Base-by-base conservation (phyloP, 176 grass and related monocot genomes). In the Aegilops longissima region DNA sequence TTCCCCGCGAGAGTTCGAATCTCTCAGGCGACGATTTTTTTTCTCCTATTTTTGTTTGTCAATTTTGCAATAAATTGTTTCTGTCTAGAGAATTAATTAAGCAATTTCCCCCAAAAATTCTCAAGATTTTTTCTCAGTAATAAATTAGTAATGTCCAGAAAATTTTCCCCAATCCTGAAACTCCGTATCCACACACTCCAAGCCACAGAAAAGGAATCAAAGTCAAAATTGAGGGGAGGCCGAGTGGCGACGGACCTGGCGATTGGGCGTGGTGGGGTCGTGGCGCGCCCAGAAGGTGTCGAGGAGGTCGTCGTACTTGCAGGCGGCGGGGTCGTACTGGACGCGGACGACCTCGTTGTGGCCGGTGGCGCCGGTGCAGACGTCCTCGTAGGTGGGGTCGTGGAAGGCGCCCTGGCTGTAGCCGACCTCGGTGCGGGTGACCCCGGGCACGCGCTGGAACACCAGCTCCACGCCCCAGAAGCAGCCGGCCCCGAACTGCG, bases 1-100 rank as follows among this genome's bases (percentile, higher is more conserved):
- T 84, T 96, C 94, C 97, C 97, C 97, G 94, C 96, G 93, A 98
- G 89, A 93, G 89, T 95, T 95, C 79, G 93, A 95, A 95, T 98
- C 80, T 88, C 86, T 98, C 89, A 92, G 86, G 89, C 89, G 83
- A 90, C 86, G 88, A 47, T 2, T 7, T 6, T 25, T 14, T 59
- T 7, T 1, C 35, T 36, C 35, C 35, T 36, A 36, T 36, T 36
- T 59, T 23, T 34, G 2, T 29, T 27, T 61, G 8, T 24, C 3
- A 39, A 66, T 8, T 84, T 77, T n/a, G 38, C 29, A 70, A 12
- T 27, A 49, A 20, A 34, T 10, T 70, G n/a, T 34, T 16, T 39
- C 36, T 71, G 69, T 12, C 12, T 36, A 36, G 35, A 36, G 23
- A 21, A 20, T 4, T 33, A 45, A 18, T 31, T 54, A 7, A 76